Percentiles rank a stretch among this genome's conserved stretches.
These are phyloP conservation scores for Mucuna pruriens DNA, from an alignment of 306 rosid genomes.

Conservation along the genomic window DNA sequence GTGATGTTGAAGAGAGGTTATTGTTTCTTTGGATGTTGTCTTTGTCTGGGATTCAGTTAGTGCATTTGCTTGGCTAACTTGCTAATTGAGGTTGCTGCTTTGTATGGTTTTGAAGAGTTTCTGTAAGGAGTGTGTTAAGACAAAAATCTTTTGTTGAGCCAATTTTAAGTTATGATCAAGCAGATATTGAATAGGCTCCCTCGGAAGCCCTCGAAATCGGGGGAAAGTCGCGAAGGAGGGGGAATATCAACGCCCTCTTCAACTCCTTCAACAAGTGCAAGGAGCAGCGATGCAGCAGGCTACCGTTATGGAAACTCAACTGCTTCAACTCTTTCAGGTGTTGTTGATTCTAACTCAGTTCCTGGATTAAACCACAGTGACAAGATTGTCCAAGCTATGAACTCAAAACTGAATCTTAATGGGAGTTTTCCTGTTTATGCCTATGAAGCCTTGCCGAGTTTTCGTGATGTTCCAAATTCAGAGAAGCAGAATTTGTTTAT, in stretches of 20 bases:
- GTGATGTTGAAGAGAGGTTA: slow-evolving; percentile 36
- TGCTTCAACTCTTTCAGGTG: slow-evolving; percentile 51
- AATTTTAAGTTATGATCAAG: slow-evolving; percentile 79
- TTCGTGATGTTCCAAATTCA: slow-evolving; percentile 81
- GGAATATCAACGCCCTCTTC: slow-evolving; percentile 71
- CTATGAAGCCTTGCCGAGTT: slow-evolving; percentile 84
- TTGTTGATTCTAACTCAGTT: slow-evolving; percentile 52
- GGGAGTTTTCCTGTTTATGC: slow-evolving; percentile 61
- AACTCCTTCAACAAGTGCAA: slow-evolving; percentile 62
- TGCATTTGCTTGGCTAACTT: slow-evolving; percentile 40
- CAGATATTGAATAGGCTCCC: slow-evolving; percentile 90
- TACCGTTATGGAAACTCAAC: slow-evolving; percentile 55
- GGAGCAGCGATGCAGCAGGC: slow-evolving; percentile 53
- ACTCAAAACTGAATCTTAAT: slow-evolving; percentile 72
- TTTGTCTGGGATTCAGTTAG: slow-evolving; percentile 39
- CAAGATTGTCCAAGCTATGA: slow-evolving; percentile 60
- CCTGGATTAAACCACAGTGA: slow-evolving; percentile 63
- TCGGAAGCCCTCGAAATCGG: slow-evolving; percentile 79
- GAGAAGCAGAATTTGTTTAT: slow-evolving; percentile 87
- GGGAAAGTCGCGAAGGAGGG: slow-evolving; percentile 83
- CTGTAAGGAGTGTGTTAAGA: slow-evolving; percentile 37
- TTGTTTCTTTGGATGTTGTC: slow-evolving; percentile 33
- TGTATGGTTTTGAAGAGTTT: slow-evolving; percentile 45
- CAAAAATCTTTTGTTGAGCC: slow-evolving; percentile 38
- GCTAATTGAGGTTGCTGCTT: slow-evolving; percentile 42